Evolutionary conservation across 805 yeast species (phyloP).

Genomic region (Starmerella etchellsii): DNA sequence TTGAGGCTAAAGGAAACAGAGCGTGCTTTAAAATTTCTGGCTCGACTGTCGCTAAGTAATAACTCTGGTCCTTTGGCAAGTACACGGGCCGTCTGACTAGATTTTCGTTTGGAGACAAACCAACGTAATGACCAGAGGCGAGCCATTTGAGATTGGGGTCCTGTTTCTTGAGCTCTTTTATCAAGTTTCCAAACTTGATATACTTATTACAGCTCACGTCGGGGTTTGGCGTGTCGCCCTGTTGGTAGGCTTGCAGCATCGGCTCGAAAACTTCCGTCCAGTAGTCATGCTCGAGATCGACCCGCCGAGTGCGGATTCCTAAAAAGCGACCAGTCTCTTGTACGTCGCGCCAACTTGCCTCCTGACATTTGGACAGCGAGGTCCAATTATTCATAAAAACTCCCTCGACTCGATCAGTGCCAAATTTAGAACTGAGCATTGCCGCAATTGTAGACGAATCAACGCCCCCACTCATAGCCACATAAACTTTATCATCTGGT

Average conservation of each 20-base stretch:
- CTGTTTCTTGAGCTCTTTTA: conserved; percentile 27
- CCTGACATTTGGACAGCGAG: conserved; percentile 50
- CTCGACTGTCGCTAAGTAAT: conserved; percentile 61
- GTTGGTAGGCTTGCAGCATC: conserved; percentile 59
- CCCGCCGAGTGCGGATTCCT: conserved; percentile 56
- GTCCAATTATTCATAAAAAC: conserved; percentile 91
- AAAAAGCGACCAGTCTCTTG: conserved; percentile 47
- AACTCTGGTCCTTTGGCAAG: conserved; percentile 72
- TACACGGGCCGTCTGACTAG: conserved; percentile 27
- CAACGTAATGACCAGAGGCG: conserved; percentile 53
- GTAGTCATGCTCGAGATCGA: conserved; percentile 79
- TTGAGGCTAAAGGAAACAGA: conserved; percentile 71
- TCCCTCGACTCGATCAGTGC: conserved; percentile 51
- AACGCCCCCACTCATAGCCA: conserved; percentile 96
- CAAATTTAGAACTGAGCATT: conserved; percentile 35
- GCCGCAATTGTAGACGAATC: conserved; percentile 87
- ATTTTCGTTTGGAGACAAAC: conserved; percentile 1
- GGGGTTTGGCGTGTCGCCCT: conserved; percentile 86
- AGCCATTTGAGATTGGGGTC: conserved; percentile 46
- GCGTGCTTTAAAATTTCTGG: conserved; percentile 36
- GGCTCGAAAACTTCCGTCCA: conserved; percentile 91
- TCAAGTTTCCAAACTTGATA: conserved; percentile 75
- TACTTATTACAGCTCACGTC: conserved; percentile 77
- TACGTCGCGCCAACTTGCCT: conserved; percentile 81
- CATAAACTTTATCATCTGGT: conserved; percentile 46